phyloP scores from a whole-genome alignment of 257 asterid species.

The Agastache rugosa region DNA sequence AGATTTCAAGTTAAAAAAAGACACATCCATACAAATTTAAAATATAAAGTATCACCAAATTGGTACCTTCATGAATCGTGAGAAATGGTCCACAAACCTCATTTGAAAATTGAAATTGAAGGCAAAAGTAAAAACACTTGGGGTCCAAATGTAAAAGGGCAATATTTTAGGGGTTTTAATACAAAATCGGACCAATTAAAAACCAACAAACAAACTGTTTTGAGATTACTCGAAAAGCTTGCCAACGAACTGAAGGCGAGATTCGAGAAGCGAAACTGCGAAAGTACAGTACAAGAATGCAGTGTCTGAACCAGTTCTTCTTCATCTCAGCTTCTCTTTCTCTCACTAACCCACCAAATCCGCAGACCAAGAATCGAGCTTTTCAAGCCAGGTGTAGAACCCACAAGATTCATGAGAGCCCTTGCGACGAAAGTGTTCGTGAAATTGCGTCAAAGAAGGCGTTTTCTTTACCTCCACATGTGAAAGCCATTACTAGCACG shows the following conservation, averaged over 20 bases:
- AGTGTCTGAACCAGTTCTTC: slow-evolving; percentile 41
- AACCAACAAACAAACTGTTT: background rate
- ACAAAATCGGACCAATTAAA: background rate
- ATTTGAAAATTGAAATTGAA: too few relatives aligned
- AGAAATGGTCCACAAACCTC: too few relatives aligned
- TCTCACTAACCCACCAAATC: slow-evolving; percentile 32
- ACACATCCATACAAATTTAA: too few relatives aligned
- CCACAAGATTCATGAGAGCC: slow-evolving; percentile 29
- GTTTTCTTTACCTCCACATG: slow-evolving; percentile 54
- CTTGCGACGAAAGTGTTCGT: slow-evolving; percentile 33
- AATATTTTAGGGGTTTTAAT: background rate
- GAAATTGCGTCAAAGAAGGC: slow-evolving; percentile 43
- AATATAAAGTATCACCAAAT: too few relatives aligned
- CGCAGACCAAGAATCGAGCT: slow-evolving; percentile 30
- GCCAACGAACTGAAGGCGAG: background rate
- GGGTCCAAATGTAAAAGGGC: background rate
- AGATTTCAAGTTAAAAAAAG: too few relatives aligned
- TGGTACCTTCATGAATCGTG: too few relatives aligned
- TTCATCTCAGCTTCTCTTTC: slow-evolving; percentile 36
- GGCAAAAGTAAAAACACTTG: too few relatives aligned
- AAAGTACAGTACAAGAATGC: slow-evolving; percentile 43
- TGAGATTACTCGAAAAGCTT: background rate
- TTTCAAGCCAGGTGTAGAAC: slow-evolving; percentile 35
- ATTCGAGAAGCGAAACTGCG: background rate
- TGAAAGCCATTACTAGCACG: slow-evolving; percentile 73